Percentiles rank a stretch among this genome's conserved stretches.
These are phyloP conservation scores for Leucogyrophana mollusca DNA, from an alignment of 768 basidiomycete species.

Conservation along the genomic window DNA sequence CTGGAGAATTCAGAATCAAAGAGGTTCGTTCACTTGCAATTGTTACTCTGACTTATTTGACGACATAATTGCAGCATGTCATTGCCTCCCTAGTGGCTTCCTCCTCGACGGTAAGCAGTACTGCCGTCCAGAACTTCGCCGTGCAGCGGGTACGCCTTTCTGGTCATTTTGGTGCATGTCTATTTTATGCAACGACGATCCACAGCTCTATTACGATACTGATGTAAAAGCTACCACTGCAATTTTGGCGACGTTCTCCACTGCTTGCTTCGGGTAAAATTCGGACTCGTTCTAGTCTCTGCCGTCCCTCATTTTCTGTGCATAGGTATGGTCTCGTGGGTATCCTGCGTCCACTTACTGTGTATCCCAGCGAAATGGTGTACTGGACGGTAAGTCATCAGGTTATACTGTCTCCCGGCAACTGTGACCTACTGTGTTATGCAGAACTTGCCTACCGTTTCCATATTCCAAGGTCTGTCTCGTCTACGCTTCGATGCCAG, in stretches of 20 bases:
- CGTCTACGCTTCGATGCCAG: background rate
- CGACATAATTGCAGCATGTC: constrained; percentile 43
- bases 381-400: constrained; percentile 48
- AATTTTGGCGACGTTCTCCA: constrained; percentile 61
- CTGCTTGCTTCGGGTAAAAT: constrained; percentile 58
- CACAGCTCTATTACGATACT: constrained; percentile 58
- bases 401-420: background rate
- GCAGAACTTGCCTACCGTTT: constrained; percentile 56
- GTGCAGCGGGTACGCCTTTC: constrained; percentile 47
- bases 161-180: background rate
- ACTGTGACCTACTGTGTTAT: background rate
- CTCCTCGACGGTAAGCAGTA: constrained; percentile 51
- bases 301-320: background rate
- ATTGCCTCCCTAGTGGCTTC: constrained; percentile 55
- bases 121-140: constrained; percentile 59
- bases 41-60: background rate
- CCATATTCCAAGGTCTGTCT: constrained; percentile 52
- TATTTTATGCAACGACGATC: background rate
- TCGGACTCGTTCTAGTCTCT: background rate
- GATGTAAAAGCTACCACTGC: constrained; percentile 54
- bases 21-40: constrained; percentile 39
- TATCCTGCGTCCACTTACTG: constrained; percentile 53
- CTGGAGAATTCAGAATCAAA: constrained; percentile 55
- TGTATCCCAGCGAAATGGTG: constrained; percentile 65
- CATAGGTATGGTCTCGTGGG: constrained; percentile 59